Conservation (phyloP, 306 rosid species). For the Malus fusca region DNA sequence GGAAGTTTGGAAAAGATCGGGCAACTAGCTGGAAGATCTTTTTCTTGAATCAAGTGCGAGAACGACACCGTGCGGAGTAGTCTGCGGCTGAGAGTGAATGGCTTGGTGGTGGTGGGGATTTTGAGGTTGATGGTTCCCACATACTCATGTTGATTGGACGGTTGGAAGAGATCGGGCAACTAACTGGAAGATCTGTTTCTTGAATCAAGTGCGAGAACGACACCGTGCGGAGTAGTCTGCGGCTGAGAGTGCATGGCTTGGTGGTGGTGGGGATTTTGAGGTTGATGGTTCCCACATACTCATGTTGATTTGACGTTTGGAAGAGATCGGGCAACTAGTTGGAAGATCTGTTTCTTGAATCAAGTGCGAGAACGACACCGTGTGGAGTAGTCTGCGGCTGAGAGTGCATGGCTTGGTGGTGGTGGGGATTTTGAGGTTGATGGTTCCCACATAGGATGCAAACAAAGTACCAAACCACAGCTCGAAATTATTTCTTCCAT, state of each 20-base stretch:
- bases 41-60: not conserved
- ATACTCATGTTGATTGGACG: not conserved
- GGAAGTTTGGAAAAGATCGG: not conserved
- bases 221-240: not conserved
- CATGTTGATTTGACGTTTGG: not conserved
- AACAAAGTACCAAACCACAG: not conserved
- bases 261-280: not conserved
- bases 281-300: not conserved
- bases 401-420: not conserved
- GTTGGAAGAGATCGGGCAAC: not conserved
- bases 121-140: not conserved
- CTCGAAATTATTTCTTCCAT: not conserved
- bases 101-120: not conserved
- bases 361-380: not conserved
- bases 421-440: not conserved
- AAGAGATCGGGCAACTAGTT: not conserved
- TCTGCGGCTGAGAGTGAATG: not conserved
- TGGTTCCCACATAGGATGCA: not conserved
- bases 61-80: not conserved
- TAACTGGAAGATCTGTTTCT: not conserved
- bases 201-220: not conserved
- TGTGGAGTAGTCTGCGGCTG: not conserved
- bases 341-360: not conserved
- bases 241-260: not conserved
- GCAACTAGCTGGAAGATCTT: not conserved